phyloP scores from a whole-genome alignment of 495 filamentous ascomycete species.

The Mycothermus thermophilus region DNA sequence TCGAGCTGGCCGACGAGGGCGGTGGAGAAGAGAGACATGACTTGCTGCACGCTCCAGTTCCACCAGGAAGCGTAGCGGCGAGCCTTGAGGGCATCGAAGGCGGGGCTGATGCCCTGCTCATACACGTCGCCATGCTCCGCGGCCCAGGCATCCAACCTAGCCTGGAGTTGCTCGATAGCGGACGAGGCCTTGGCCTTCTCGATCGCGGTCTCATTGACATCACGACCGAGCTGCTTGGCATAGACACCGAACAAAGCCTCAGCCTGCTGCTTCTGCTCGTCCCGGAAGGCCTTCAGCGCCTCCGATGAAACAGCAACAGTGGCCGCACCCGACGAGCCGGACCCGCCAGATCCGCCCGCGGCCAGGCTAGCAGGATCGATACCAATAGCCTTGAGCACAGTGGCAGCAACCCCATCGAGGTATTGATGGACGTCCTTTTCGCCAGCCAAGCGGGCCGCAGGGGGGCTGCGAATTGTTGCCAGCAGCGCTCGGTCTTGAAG shows the following conservation, averaged over 20 bases:
- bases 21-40: background rate
- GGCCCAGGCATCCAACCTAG: background rate
- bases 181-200: background rate
- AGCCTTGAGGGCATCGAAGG: conserved; percentile 1
- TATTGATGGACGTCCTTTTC: background rate
- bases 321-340: background rate
- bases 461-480: background rate
- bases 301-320: background rate
- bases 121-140: conserved; percentile 1
- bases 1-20: background rate
- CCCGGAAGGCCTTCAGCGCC: background rate
- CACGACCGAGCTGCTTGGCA: background rate
- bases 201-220: background rate
- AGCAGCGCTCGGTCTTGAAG: background rate
- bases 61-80: background rate
- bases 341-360: background rate
- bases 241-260: background rate
- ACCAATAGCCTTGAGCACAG: background rate
- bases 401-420: background rate
- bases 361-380: background rate
- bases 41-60: background rate
- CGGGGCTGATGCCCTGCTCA: background rate
- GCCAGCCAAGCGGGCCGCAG: background rate
- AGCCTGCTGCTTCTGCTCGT: background rate
- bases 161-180: background rate